Evolutionary conservation across 2,329 filamentous ascomycete species (phyloP).

Genomic region (Cladophialophora bantiana): DNA sequence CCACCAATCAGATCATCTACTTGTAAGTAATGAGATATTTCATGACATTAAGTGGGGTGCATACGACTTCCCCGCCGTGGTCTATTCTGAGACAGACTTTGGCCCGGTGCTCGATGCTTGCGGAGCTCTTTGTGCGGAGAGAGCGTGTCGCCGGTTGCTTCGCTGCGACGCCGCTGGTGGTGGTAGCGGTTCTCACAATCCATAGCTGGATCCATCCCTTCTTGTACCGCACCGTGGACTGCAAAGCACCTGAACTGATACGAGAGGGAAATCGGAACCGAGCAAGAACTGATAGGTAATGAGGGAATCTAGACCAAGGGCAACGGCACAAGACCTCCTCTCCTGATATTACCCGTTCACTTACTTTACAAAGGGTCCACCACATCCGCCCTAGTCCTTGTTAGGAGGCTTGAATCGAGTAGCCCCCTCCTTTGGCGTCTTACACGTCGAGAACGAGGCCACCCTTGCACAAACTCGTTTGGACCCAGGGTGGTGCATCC

Average conservation of each 20-base stretch:
- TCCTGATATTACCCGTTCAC: background rate
- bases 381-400: background rate
- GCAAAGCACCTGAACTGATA: background rate
- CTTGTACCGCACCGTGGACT: background rate
- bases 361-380: background rate
- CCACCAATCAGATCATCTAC: background rate
- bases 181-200: background rate
- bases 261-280: background rate
- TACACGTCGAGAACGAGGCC: background rate
- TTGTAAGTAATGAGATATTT: background rate
- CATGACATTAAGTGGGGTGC: background rate
- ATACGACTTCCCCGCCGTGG: background rate
- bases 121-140: background rate
- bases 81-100: background rate
- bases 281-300: background rate
- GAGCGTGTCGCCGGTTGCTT: background rate
- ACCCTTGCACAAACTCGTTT: background rate
- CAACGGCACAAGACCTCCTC: background rate
- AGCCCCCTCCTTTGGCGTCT: background rate
- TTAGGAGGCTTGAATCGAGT: background rate
- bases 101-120: background rate
- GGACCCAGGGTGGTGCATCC: background rate
- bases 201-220: background rate
- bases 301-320: background rate
- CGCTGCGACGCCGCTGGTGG: background rate